Conservation (phyloP, 2,329 filamentous ascomycete genomes). For the Torrubiellomyces zombiae region DNA sequence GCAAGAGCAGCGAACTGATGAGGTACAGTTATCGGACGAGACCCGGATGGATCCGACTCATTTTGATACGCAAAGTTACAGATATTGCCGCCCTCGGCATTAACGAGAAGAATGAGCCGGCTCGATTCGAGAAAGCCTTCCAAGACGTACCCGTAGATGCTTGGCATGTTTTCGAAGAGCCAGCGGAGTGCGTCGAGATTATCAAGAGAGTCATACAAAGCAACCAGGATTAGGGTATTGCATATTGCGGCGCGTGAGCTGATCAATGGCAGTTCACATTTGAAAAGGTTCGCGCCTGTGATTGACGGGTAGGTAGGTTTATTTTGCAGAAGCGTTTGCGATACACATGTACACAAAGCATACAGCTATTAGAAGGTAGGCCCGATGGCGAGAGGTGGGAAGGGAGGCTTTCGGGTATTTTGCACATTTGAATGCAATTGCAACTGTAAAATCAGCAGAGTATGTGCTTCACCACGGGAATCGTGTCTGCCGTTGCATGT, state of each 20-base stretch:
- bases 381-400: no score
- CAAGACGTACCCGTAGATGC: constrained; percentile 48
- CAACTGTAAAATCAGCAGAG: no score
- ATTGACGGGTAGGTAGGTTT: no score
- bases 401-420: no score
- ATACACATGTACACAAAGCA: no score
- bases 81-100: constrained; percentile 56
- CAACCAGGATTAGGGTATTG: no score
- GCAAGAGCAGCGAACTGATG: constrained; percentile 4
- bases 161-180: constrained; percentile 74
- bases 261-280: no score
- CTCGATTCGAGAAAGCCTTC: constrained; percentile 74
- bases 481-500: constrained; percentile 47
- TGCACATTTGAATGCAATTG: no score
- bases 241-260: no score
- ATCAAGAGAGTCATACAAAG: constrained; percentile 10
- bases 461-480: constrained; percentile 68
- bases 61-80: constrained; percentile 71
- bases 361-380: no score
- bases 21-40: constrained; percentile 38
- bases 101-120: constrained; percentile 53
- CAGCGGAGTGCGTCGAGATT: constrained; percentile 40
- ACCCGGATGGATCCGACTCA: constrained; percentile 63
- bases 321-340: no score
- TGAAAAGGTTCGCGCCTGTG: no score